Conservation (phyloP, 2,329 filamentous ascomycete species). For the Aspergillus sp. region DNA sequence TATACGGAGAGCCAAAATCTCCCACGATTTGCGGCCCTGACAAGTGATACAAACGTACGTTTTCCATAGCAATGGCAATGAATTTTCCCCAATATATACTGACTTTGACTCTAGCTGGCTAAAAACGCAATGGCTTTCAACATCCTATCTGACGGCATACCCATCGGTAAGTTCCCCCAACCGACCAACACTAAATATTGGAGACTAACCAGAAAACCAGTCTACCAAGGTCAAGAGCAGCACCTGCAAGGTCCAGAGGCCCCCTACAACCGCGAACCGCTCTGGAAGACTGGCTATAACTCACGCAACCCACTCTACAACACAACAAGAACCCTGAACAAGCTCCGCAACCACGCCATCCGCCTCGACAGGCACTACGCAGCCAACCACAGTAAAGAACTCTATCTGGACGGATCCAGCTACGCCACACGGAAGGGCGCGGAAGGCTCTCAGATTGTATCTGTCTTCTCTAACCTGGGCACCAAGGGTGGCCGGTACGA, state of each 20-base stretch:
- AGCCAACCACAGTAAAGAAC: conserved; percentile 36
- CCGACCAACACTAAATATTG: not conserved
- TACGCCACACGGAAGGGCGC: conserved; percentile 47
- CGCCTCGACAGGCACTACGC: conserved; percentile 36
- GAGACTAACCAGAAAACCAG: conserved; percentile 12
- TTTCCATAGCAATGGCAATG: not conserved
- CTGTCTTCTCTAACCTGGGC: conserved; percentile 45
- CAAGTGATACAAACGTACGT: conserved; percentile 50
- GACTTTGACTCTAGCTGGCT: conserved; percentile 39
- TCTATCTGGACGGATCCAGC: conserved; percentile 42
- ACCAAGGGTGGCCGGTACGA: conserved; percentile 25
- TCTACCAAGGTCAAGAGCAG: conserved; percentile 67
- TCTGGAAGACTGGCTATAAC: conserved; percentile 50
- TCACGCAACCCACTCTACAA: conserved; percentile 40
- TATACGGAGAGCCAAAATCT: conserved; percentile 64
- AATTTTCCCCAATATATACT: not conserved
- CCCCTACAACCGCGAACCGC: conserved; percentile 54
- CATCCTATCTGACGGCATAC: conserved; percentile 61
- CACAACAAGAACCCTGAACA: conserved; percentile 39
- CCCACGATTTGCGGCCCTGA: conserved; percentile 53
- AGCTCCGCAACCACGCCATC: conserved; percentile 43
- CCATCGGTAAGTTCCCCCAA: conserved; percentile 38
- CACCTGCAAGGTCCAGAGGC: conserved; percentile 50
- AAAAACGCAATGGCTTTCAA: conserved; percentile 63
- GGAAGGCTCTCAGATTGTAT: conserved; percentile 41